A percentile compares a stretch with the other conserved stretches of the same genome.
These are phyloP conservation scores for Metahyphopichia silvanorum DNA, from an alignment of 805 yeast species.

Conservation along the genomic window DNA sequence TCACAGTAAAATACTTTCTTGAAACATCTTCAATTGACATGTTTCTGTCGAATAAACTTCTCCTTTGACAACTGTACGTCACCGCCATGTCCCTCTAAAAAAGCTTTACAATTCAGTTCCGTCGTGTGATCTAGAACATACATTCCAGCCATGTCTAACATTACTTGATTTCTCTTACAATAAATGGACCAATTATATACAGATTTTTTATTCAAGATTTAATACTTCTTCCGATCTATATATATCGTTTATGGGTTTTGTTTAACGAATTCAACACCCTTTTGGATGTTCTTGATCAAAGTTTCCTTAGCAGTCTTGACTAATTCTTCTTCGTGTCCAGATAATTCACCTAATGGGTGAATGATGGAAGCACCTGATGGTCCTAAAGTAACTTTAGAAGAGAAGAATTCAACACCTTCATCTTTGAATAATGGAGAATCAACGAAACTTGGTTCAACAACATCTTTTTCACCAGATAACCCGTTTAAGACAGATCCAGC, in stretches of 20 bases:
- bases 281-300: slow-evolving; percentile 82
- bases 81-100: no score
- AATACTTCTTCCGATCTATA: no score
- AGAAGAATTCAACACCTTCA: slow-evolving; percentile 96
- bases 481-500: slow-evolving; percentile 64
- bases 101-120: no score
- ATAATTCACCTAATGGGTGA: slow-evolving; percentile 72
- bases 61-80: no score
- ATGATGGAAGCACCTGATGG: slow-evolving; percentile 82
- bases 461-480: slow-evolving; percentile 59
- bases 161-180: no score
- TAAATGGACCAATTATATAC: no score
- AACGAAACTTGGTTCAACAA: slow-evolving; percentile 67
- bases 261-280: slow-evolving; percentile 87
- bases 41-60: no score
- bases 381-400: slow-evolving; percentile 92
- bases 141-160: no score
- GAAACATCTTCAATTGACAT: no score
- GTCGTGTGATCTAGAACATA: no score
- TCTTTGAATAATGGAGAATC: slow-evolving; percentile 78
- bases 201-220: no score
- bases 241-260: slow-evolving; percentile 52
- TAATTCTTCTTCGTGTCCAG: slow-evolving; percentile 80
- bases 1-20: no score
- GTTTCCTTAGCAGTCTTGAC: slow-evolving; percentile 83